These are phyloP conservation scores for Aechmea fasciata DNA, from an alignment of 176 grass and related monocot genomes.

Conservation along the genomic window DNA sequence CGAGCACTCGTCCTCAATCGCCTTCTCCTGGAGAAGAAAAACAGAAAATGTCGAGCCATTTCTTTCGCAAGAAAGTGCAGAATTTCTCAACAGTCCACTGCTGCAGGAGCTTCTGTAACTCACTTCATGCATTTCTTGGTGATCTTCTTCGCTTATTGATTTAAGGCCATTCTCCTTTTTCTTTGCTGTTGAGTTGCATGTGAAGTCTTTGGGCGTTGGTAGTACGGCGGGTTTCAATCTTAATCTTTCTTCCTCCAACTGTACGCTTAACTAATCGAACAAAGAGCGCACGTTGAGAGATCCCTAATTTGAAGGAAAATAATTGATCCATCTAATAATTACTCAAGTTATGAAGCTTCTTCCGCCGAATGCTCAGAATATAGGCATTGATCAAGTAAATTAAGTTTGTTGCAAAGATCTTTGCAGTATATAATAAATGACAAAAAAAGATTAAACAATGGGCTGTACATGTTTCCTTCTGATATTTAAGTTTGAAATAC, in stretches of 20 bases:
- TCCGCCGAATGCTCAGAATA: no score
- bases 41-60: neutral
- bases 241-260: constrained; percentile 17
- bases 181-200: constrained; percentile 6
- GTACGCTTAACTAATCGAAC: constrained; percentile 16
- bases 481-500: constrained; percentile 10
- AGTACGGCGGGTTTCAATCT: constrained; percentile 9
- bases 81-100: neutral
- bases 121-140: constrained; percentile 5
- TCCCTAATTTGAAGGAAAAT: neutral
- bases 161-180: neutral
- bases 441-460: neutral
- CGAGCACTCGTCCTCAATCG: neutral
- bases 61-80: neutral
- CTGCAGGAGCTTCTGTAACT: neutral
- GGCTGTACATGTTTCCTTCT: neutral
- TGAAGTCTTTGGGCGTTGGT: neutral
- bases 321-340: neutral
- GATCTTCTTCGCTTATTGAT: neutral
- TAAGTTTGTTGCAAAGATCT: neutral
- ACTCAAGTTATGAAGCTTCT: neutral
- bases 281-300: neutral
- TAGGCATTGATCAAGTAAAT: no score
- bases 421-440: neutral
- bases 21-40: constrained; percentile 11